Conservation (phyloP, 352 stramenopile species). For the Phytophthora citrophthora region DNA sequence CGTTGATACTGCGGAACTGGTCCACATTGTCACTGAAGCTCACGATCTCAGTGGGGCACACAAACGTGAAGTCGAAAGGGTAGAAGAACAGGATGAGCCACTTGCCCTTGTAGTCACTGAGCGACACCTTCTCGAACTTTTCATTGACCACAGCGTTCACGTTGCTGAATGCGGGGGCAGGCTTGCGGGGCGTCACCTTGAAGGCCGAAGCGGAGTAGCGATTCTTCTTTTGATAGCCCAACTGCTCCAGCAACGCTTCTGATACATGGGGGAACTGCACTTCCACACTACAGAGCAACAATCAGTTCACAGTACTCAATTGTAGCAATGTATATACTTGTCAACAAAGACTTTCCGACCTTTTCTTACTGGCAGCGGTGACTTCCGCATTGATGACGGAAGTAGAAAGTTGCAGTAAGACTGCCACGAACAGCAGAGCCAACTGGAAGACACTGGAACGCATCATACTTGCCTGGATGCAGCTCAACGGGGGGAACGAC, state of each 20-base stretch:
- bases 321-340: slow-evolving; percentile 1
- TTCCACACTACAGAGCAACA: slow-evolving; percentile 47
- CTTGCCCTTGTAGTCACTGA: slow-evolving; percentile 78
- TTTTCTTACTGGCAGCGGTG: slow-evolving; percentile 48
- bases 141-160: slow-evolving; percentile 83
- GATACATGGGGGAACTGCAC: slow-evolving; percentile 82
- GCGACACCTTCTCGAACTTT: slow-evolving; percentile 82
- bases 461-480: slow-evolving; percentile 9
- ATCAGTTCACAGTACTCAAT: not conserved
- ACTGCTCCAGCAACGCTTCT: slow-evolving; percentile 74
- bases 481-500: not conserved
- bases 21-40: slow-evolving; percentile 80
- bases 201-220: slow-evolving; percentile 73
- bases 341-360: slow-evolving; percentile 22
- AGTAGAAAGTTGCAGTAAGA: slow-evolving; percentile 41
- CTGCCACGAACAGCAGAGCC: slow-evolving; percentile 32
- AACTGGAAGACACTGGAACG: slow-evolving; percentile 29
- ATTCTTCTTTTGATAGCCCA: slow-evolving; percentile 87
- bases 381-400: slow-evolving; percentile 16
- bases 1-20: slow-evolving; percentile 80
- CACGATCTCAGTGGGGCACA: slow-evolving; percentile 87
- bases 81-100: slow-evolving; percentile 91
- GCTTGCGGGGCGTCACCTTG: slow-evolving; percentile 80
- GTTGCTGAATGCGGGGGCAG: slow-evolving; percentile 70
- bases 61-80: slow-evolving; percentile 89